Evolutionary conservation across 2,329 filamentous ascomycete genomes (phyloP).

Genomic region (Sarocladium kiliense): DNA sequence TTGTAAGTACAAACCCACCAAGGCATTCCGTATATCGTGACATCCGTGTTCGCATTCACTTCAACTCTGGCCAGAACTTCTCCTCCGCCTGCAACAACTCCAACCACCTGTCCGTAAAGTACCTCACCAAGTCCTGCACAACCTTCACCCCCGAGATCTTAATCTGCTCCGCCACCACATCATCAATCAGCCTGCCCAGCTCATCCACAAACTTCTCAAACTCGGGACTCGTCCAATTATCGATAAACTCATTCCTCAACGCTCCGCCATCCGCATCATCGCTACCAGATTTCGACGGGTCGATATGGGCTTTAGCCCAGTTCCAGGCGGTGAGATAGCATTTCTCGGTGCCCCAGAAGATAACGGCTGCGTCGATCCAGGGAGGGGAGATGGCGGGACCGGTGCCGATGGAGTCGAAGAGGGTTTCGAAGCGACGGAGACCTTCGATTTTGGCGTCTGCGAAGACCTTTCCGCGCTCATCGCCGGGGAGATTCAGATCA

Average conservation of each 20-base stretch:
- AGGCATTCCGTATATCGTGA: no score
- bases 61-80: conserved; percentile 48
- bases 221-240: conserved; percentile 60
- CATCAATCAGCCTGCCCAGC: conserved; percentile 51
- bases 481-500: conserved; percentile 33
- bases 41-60: no score
- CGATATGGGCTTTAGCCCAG: conserved; percentile 37
- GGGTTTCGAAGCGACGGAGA: conserved; percentile 31
- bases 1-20: background rate
- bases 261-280: conserved; percentile 61
- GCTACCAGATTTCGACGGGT: conserved; percentile 11
- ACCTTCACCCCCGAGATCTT: conserved; percentile 25
- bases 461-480: conserved; percentile 17
- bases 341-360: conserved; percentile 74
- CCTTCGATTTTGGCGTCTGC: conserved; percentile 32
- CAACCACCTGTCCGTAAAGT: conserved; percentile 39
- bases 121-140: conserved; percentile 25
- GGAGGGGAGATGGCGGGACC: conserved; percentile 37
- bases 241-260: conserved; percentile 58
- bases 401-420: conserved; percentile 50
- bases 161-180: conserved; percentile 37
- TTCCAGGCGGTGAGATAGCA: conserved; percentile 58
- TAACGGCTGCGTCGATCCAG: conserved; percentile 61
- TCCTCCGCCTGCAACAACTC: conserved; percentile 52
- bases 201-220: conserved; percentile 55